phyloP scores from a whole-genome alignment of 306 rosid genomes.

The Cercis canadensis region DNA sequence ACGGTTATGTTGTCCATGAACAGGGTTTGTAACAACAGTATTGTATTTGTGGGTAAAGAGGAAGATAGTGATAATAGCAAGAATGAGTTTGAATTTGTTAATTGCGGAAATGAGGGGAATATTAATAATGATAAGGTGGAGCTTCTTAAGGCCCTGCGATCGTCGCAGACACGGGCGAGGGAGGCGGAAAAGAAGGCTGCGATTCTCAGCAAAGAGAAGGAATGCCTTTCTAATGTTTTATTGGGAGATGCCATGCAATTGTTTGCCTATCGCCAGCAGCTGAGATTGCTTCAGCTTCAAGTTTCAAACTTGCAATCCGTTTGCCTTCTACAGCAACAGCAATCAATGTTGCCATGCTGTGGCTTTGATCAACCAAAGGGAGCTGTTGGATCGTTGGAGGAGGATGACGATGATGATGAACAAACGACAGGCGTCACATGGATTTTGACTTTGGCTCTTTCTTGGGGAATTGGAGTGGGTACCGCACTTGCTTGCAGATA shows the following conservation, averaged over 20 bases:
- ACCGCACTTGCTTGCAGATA: constrained; percentile 59
- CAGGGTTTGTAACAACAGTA: constrained; percentile 39
- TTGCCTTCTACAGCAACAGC: constrained; percentile 25
- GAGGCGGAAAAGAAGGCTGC: constrained; percentile 74
- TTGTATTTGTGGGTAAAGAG: too few relatives aligned
- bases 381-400: neutral
- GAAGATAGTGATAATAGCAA: too few relatives aligned
- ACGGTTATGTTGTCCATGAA: constrained; percentile 56
- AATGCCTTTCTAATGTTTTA: constrained; percentile 54
- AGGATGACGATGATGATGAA: constrained; percentile 33
- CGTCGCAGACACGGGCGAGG: constrained; percentile 80
- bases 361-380: too few relatives aligned
- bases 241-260: constrained; percentile 62
- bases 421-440: constrained; percentile 45
- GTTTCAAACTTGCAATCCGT: constrained; percentile 55
- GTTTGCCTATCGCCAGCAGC: constrained; percentile 65
- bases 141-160: constrained; percentile 76
- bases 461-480: constrained; percentile 73
- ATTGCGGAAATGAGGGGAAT: constrained; percentile 2
- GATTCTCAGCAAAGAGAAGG: constrained; percentile 59
- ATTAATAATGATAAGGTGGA: constrained; percentile 51
- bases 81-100: constrained; percentile 19
- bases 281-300: constrained; percentile 78
- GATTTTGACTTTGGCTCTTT: constrained; percentile 67
- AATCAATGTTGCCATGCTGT: too few relatives aligned